Percentiles rank a stretch among this genome's conserved stretches.
phyloP scores from a whole-genome alignment of 169 alveolate genomes.

The Plasmodium falciparum region DNA sequence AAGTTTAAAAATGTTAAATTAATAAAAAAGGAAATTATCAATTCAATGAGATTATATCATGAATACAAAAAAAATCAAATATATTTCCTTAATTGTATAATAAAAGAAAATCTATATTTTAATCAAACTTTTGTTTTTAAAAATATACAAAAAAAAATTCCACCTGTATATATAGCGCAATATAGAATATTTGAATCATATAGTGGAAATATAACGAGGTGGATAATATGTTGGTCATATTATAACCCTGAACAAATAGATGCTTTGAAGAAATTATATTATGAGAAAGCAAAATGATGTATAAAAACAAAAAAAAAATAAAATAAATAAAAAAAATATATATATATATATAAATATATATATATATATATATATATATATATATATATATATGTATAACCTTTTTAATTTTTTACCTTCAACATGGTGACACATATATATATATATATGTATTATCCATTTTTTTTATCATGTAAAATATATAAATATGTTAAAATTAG shows the following conservation, averaged over 20 bases:
- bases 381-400: neutral
- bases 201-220: constrained; percentile 82
- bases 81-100: constrained; percentile 70
- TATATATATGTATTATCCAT: no score
- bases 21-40: constrained; percentile 79
- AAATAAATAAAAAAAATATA: neutral
- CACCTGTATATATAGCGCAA: constrained; percentile 80
- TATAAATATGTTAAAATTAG: constrained; percentile 29
- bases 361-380: neutral
- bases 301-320: neutral
- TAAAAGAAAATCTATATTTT: constrained; percentile 40
- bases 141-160: constrained; percentile 16
- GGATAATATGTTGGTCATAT: constrained; percentile 87
- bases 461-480: constrained; percentile 4
- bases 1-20: constrained; percentile 80
- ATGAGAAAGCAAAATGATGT: constrained; percentile 8
- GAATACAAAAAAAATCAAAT: constrained; percentile 73
- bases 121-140: constrained; percentile 21
- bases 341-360: neutral
- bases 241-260: constrained; percentile 80
- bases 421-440: neutral
- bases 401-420: neutral
- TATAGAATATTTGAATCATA: constrained; percentile 80
- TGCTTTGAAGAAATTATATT: constrained; percentile 11
- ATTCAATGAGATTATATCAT: constrained; percentile 81